Base-by-base conservation (phyloP, 1,284 basidiomycete genomes). In the Austroboletus sp. region DNA sequence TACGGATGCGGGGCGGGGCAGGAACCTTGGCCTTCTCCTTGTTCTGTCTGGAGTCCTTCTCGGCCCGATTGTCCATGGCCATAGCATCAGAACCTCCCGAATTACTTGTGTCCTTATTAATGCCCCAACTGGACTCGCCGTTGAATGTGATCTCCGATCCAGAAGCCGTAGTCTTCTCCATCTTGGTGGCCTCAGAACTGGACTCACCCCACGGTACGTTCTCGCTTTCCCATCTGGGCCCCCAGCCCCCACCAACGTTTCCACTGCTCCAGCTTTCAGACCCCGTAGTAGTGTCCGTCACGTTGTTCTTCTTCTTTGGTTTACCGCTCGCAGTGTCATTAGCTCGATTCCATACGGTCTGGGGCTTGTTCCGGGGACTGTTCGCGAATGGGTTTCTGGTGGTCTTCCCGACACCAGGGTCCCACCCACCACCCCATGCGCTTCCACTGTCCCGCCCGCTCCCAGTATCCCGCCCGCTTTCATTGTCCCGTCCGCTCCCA, bases 1-100 rank as follows among this genome's bases (percentile, higher is more conserved):
- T 52, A 17, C 60, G 62, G 26, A 60, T 52, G 19, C 60, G 62
- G 26, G 60, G 63, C 0, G 62, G 57, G 7, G 51, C 44, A 16
- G 43, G 44, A n/a, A 51, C 41, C 13, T 21, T 66, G 21, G 43
- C 32, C 11, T 49, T 61, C 1, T 38, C 42, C 34, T 40, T 60
- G 29, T 36, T 36, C 25, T 42, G 43, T 34, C 29, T 25, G 13
- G 48, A 29, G 23, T 26, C 38, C 39, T 49, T 49, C 37, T 45
- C 40, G 8, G 34, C 3, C 7, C 15, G 43, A 3, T 32, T 40
- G 40, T 54, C 55, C 38, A 44, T 38, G 16, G 34, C 25, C 44
- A 44, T 51, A 23, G 52, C 31, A 16, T 47, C 37, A 17, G 50
- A 32, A 30, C 15, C 26, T 26, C 40, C 36, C 45, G 39, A 37